phyloP scores from a whole-genome alignment of 306 rosid genomes.

The Quercus parvula region DNA sequence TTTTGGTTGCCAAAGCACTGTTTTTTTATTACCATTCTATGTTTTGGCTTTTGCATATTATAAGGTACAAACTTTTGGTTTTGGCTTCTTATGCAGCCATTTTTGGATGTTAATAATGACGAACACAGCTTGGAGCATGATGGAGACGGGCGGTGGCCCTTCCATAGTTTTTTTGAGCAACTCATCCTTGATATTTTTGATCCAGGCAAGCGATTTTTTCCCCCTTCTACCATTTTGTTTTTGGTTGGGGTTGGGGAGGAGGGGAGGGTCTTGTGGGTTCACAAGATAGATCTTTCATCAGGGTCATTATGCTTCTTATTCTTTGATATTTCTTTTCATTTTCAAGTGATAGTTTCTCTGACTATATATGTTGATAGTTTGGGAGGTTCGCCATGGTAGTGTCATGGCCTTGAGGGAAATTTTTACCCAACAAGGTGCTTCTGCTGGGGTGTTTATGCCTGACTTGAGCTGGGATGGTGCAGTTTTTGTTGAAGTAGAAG shows the following conservation, averaged over 20 bases:
- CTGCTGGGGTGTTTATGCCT: conserved; percentile 69
- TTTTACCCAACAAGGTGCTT: conserved; percentile 91
- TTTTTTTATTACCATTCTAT: conserved; percentile 3
- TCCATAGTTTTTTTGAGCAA: conserved; percentile 77
- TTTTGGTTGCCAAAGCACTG: not conserved
- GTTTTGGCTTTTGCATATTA: not conserved
- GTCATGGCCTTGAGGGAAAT: conserved; percentile 97
- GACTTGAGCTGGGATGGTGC: conserved; percentile 42
- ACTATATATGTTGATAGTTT: conserved; percentile 43
- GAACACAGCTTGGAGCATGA: conserved; percentile 71
- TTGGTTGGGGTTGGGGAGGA: too few relatives aligned
- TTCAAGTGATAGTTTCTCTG: conserved; percentile 15
- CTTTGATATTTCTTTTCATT: not conserved
- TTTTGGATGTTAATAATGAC: conserved; percentile 41
- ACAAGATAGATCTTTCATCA: not conserved
- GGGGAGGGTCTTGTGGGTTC: not conserved
- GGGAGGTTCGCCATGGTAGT: conserved; percentile 96
- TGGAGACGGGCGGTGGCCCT: conserved; percentile 86
- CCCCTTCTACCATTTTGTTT: not conserved
- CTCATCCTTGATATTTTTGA: conserved; percentile 90
- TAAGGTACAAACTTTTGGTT: conserved; percentile 14
- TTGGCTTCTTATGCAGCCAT: conserved; percentile 38
- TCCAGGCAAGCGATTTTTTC: conserved; percentile 57
- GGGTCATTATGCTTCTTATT: not conserved
- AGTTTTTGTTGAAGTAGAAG: conserved; percentile 47